These are phyloP conservation scores for Ceratocystis colombiana DNA, from an alignment of 2,329 filamentous ascomycete species.

Conservation along the genomic window DNA sequence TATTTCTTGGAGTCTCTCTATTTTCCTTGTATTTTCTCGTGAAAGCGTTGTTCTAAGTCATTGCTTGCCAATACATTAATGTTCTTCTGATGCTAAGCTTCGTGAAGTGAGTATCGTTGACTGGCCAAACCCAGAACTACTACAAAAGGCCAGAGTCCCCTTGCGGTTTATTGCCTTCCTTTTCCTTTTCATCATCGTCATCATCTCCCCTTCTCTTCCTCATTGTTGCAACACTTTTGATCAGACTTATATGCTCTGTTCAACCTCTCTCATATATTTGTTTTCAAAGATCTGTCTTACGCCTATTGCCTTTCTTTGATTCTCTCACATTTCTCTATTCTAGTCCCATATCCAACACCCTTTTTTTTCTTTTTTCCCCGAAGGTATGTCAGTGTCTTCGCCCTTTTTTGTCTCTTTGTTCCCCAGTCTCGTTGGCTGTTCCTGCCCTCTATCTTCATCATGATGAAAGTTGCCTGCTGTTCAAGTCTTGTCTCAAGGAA, in stretches of 20 bases:
- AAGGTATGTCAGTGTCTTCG: constrained; percentile 9
- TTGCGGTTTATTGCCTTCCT: constrained; percentile 8
- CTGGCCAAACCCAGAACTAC: background rate
- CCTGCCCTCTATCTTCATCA: constrained; percentile 19
- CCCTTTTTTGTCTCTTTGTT: constrained; percentile 1
- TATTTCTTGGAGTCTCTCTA: constrained; percentile 3
- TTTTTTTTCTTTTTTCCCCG: background rate
- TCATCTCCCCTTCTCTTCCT: background rate
- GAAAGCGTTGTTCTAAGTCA: background rate
- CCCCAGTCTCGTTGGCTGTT: constrained; percentile 17
- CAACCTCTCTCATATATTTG: background rate
- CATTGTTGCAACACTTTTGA: background rate
- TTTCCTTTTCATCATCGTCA: constrained; percentile 11
- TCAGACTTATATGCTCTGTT: constrained; percentile 2
- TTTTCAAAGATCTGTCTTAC: constrained; percentile 10
- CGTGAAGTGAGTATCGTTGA: constrained; percentile 12
- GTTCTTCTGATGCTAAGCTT: constrained; percentile 11
- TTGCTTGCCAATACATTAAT: constrained; percentile 7
- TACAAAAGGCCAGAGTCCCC: constrained; percentile 20
- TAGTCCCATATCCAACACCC: background rate
- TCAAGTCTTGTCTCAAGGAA: constrained; percentile 11
- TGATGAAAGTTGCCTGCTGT: background rate
- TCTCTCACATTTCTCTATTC: constrained; percentile 7
- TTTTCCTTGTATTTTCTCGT: constrained; percentile 1
- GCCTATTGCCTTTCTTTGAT: background rate